Conservation (phyloP, 2,329 filamentous ascomycete species). For the Sporothrix sp. region DNA sequence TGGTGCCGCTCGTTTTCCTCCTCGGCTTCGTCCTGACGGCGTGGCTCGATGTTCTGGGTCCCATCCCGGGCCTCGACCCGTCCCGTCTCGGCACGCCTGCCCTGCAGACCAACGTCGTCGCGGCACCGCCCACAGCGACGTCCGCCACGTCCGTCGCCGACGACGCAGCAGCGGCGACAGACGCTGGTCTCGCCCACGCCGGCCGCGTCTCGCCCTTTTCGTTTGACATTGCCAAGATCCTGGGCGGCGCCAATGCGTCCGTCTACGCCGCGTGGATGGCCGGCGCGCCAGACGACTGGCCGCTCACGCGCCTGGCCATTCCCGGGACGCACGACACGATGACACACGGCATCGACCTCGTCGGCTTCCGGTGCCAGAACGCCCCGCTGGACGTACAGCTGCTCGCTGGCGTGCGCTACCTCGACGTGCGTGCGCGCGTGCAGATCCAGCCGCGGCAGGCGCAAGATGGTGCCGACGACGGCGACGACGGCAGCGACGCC, state of each 20-base stretch:
- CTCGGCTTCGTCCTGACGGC: constrained; percentile 1
- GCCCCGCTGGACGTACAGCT: constrained; percentile 36
- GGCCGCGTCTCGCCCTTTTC: constrained; percentile 27
- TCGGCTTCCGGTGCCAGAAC: constrained; percentile 38
- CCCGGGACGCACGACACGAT: constrained; percentile 46
- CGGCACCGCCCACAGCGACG: too few relatives aligned
- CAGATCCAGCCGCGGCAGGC: constrained; percentile 9
- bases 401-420: constrained; percentile 37
- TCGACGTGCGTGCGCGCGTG: constrained; percentile 39
- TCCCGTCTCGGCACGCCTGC: not conserved
- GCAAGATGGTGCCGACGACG: too few relatives aligned
- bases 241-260: constrained; percentile 9
- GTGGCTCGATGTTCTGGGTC: not conserved
- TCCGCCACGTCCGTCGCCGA: too few relatives aligned
- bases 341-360: constrained; percentile 33
- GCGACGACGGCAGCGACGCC: too few relatives aligned
- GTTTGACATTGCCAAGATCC: constrained; percentile 29
- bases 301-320: constrained; percentile 36
- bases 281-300: constrained; percentile 30
- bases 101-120: not conserved
- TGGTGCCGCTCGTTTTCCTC: not conserved
- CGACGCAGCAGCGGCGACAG: too few relatives aligned
- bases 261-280: constrained; percentile 34
- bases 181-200: too few relatives aligned
- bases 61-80: not conserved